Evolutionary conservation across 1,284 basidiomycete species (phyloP), one percentile per base, ranked within the genome.

Genomic region (Ganoderma meredithae): DNA sequence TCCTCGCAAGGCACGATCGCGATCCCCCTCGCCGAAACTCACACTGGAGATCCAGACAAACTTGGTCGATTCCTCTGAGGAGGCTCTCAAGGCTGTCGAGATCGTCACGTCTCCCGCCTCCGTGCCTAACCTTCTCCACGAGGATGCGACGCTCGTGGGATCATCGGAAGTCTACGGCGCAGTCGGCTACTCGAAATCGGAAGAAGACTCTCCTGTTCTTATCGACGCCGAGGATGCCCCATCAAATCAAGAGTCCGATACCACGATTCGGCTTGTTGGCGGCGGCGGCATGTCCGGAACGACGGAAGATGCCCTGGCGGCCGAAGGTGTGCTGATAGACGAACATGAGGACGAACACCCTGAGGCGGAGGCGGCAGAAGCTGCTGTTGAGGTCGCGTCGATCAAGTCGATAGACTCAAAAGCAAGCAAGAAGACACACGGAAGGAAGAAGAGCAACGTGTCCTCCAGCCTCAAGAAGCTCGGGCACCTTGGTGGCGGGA

Each of bases 191-290:
- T 44, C 63, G n/a, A 72, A 74, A 66, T 63, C 66, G n/a, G 73
- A 71, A n/a, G 69, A 71, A 17, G 74, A 76, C 22, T 76, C 75
- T 0, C 72, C 73, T 10, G 73, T 75, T 2, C 62, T 76, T 2
- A 66, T 75, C 31, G 69, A 72, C 33, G 70, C 73, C 19, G 70
- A 71, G 36, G 70, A 72, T 19, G 75, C 72, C 0, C 58, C 66
- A 2, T 62, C 67, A 53, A 39, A 62, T 49, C 66, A 70, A 53
- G 60, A 74, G 70, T 60, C 77, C 78, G 74, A 73, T 33, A 78
- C 81, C 13, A 88, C 87, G 7, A 83, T 91, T 66, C 84, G 87
- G 55, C 78, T 90, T n/a, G 83, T 90, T 19, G 88, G 87, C 27
- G 85, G 84, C 6, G 85, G 84, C 33, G 80, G 81, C 22, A 73